phyloP scores from a whole-genome alignment of 306 rosid species.

The Mimosa bimucronata region DNA sequence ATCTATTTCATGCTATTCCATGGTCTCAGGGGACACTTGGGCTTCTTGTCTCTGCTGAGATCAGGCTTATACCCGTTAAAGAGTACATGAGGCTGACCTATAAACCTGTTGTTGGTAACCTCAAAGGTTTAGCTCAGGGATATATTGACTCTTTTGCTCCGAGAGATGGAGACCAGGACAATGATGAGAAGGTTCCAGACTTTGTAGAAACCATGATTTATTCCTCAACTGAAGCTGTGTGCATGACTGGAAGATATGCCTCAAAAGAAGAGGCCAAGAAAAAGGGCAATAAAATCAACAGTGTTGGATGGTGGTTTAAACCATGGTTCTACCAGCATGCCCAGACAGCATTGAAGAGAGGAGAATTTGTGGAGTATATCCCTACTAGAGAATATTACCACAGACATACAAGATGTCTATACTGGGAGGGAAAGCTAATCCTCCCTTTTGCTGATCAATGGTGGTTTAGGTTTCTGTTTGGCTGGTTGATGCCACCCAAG shows the following conservation, averaged over 20 bases:
- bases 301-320: constrained; percentile 96
- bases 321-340: constrained; percentile 99
- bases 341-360: constrained; percentile 77
- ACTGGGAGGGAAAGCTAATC: constrained; percentile 99
- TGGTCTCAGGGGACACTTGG: constrained; percentile 99
- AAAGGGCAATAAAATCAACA: constrained; percentile 85
- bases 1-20: constrained; percentile 83
- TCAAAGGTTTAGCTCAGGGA: constrained; percentile 79
- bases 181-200: constrained; percentile 85
- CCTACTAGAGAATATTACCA: constrained; percentile 95
- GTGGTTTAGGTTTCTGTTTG: constrained; percentile 87
- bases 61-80: constrained; percentile 80
- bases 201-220: constrained; percentile 95
- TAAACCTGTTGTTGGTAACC: constrained; percentile 75
- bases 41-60: constrained; percentile 93
- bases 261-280: constrained; percentile 91
- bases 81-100: constrained; percentile 94
- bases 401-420: constrained; percentile 93
- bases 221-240: constrained; percentile 68
- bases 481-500: constrained; percentile 99
- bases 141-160: constrained; percentile 87
- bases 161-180: constrained; percentile 89
- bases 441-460: constrained; percentile 94
- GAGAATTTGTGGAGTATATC: constrained; percentile 87
- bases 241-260: constrained; percentile 90